Evolutionary conservation across 495 filamentous ascomycete genomes (phyloP), one percentile per base, ranked within the genome.

Genomic region (Xylaria sp.): DNA sequence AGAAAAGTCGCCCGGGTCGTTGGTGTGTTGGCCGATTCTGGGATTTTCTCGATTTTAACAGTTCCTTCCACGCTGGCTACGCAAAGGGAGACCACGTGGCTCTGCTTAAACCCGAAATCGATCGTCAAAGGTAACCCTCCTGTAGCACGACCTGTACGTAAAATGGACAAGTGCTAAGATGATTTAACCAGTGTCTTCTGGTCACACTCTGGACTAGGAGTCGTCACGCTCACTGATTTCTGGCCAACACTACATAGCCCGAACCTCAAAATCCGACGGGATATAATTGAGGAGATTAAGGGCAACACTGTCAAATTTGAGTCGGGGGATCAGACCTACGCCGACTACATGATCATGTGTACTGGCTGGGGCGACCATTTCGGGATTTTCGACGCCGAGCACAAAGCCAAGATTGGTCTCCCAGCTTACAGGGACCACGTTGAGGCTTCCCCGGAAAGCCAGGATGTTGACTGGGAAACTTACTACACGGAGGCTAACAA

Each of bases 181-280:
- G 40, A 41, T 40, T 15, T n/a, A 1, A 21, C 8, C 48, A 82
- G 78, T 40, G 75, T 80, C 15, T 84, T 84, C 71, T 84, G 81
- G 82, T 74, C 74, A n/a, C 71, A 77, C 35, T 74, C 78, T 0
- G 80, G 79, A 35, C 70, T 85, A 4, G 83, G 83, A 5, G 40
- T 79, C 0, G 80, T 77, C 53, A 78, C 72, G 5, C 71, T 81
- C 11, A 75, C 77, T 11, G 73, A 81, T 48, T 83, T 80, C 71
- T 82, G 81, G 80, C 75, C 73, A 33, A 73, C 76, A 0, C 67
- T 85, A 31, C 82, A 85, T 69, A 73, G 66, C 24, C 75, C 75
- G 0, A 76, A 81, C 43, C 70, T 78, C 21, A 81, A 75, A 12
- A 69, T 84, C 31, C 68, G 74, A 26, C 73, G 77, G 1, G 75